Evolutionary conservation across 2,329 filamentous ascomycete species (phyloP).

Genomic region (Neonectria magnoliae): DNA sequence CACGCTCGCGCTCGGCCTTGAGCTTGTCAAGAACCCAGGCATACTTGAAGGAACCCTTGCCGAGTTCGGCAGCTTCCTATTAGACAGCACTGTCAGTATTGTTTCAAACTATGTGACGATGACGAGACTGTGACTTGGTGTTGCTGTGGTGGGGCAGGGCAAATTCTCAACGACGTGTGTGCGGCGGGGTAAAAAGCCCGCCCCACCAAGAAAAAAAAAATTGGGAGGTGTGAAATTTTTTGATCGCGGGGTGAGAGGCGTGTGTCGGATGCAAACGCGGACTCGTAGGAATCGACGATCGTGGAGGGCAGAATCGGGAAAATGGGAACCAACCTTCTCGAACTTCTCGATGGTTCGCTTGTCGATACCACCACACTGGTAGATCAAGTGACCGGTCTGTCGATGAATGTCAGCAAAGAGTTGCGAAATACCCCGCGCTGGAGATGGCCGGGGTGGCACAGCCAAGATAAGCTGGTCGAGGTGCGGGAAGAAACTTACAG

Average conservation of each 20-base stretch:
- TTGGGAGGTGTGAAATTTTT: conserved; percentile 32
- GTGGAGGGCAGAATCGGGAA: conserved; percentile 28
- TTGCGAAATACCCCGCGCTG: conserved; percentile 19
- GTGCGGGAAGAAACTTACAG: conserved; percentile 68
- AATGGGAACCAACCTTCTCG: conserved; percentile 84
- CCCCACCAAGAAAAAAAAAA: conserved; percentile 29
- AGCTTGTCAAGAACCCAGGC: conserved; percentile 99
- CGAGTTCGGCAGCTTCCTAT: conserved; percentile 97
- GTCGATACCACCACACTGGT: conserved; percentile 99
- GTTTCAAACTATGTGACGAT: conserved; percentile 18
- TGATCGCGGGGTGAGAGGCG: conserved; percentile 10
- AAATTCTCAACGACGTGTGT: conserved; percentile 22
- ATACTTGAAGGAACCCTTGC: conserved; percentile 99
- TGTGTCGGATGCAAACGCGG: conserved; percentile 25
- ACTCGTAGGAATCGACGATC: conserved; percentile 26
- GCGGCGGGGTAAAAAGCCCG: conserved; percentile 34
- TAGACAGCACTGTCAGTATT: conserved; percentile 29
- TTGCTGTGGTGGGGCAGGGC: conserved; percentile 8
- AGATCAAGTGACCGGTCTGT: conserved; percentile 91
- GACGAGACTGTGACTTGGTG: conserved; percentile 24
- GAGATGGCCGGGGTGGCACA: conserved; percentile 28
- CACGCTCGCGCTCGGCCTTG: conserved; percentile 99
- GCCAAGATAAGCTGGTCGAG: conserved; percentile 14
- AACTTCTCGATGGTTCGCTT: conserved; percentile 99
- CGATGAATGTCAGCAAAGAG: conserved; percentile 44